These are phyloP conservation scores for Pachysandra terminalis DNA, from an alignment of 164 flowering plant genomes.

Conservation along the genomic window DNA sequence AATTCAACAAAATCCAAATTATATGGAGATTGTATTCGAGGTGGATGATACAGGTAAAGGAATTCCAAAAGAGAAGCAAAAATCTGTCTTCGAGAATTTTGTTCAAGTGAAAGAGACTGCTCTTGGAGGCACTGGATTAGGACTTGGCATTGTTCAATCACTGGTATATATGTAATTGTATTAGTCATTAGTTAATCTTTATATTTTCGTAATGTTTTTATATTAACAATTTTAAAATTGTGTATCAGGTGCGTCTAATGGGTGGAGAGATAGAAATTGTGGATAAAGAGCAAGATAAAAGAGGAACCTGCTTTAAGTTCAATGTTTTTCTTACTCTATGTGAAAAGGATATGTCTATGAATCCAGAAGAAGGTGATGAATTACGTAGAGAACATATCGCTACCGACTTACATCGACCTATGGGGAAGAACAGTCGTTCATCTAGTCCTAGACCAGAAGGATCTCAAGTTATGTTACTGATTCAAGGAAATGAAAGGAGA, in stretches of 20 bases:
- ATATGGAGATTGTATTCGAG: conserved; percentile 60
- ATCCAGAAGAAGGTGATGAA: conserved; percentile 4
- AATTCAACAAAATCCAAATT: conserved; percentile 24
- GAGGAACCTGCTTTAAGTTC: conserved; percentile 79
- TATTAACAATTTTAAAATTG: neutral
- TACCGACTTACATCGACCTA: conserved; percentile 8
- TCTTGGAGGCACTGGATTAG: conserved; percentile 75
- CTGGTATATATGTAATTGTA: conserved; percentile 38
- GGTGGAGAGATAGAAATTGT: conserved; percentile 74
- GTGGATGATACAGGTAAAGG: conserved; percentile 90
- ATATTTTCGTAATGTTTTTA: neutral
- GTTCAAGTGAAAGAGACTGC: conserved; percentile 77
- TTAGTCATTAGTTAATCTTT: too few species aligned
- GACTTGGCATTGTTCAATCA: conserved; percentile 88
- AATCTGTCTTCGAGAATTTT: conserved; percentile 74
- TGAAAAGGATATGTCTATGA: neutral
- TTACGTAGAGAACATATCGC: conserved; percentile 3
- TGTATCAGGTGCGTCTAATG: conserved; percentile 78
- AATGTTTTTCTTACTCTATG: conserved; percentile 39
- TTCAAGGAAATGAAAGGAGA: conserved; percentile 42
- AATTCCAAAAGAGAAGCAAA: conserved; percentile 70
- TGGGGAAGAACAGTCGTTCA: neutral
- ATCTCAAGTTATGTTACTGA: conserved; percentile 44
- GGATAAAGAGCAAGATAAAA: conserved; percentile 57
- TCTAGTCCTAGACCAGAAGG: conserved; percentile 18